Conservation (phyloP, 768 basidiomycete genomes). For the Boletus rubropictus region DNA sequence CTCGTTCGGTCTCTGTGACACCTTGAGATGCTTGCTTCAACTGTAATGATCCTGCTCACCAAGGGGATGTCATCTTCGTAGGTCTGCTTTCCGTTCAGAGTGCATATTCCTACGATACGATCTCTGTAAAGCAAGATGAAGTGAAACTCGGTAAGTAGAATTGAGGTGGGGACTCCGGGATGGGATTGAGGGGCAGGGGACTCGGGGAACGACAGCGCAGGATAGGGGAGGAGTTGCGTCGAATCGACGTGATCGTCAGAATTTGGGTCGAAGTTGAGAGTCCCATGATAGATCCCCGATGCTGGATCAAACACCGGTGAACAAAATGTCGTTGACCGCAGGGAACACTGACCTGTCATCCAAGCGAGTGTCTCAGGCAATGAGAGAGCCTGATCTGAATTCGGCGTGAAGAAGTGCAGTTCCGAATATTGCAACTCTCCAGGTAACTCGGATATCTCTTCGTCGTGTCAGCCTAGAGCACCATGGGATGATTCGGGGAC, state of each 20-base stretch:
- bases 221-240: conserved; percentile 77
- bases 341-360: conserved; percentile 67
- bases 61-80: conserved; percentile 82
- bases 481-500: conserved; percentile 22
- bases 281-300: conserved; percentile 85
- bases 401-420: conserved; percentile 71
- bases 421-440: conserved; percentile 72
- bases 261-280: conserved; percentile 61
- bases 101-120: conserved; percentile 69
- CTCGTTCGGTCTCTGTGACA: conserved; percentile 66
- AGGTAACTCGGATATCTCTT: conserved; percentile 89
- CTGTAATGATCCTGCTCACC: conserved; percentile 39
- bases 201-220: conserved; percentile 34
- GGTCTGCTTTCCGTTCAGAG: conserved; percentile 71
- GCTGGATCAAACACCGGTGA: conserved; percentile 37
- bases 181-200: conserved; percentile 13
- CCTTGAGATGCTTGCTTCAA: conserved; percentile 4
- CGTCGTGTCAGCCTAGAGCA: conserved; percentile 19
- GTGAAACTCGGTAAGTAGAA: conserved; percentile 88
- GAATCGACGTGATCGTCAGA: conserved; percentile 74
- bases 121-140: conserved; percentile 82
- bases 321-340: background rate
- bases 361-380: conserved; percentile 78
- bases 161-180: conserved; percentile 57
- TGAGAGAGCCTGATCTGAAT: conserved; percentile 62